phyloP scores from a whole-genome alignment of 1,284 basidiomycete genomes.

The Blastosporella zonata region DNA sequence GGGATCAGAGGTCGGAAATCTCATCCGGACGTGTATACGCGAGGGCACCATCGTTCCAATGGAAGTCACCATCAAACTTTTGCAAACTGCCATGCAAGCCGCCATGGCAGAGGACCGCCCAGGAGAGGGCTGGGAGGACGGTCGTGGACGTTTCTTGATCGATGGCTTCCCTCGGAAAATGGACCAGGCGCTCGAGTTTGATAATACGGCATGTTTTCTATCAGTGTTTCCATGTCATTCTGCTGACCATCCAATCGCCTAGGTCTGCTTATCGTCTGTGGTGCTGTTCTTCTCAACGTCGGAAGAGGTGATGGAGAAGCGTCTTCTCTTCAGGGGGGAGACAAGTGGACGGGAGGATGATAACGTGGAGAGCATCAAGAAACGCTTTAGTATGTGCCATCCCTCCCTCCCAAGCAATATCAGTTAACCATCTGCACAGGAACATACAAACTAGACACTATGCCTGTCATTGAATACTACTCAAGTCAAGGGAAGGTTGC shows the following conservation, averaged over 20 bases:
- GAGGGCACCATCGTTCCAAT: conserved; percentile 96
- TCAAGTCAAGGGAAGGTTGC: conserved; percentile 70
- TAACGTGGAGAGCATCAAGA: conserved; percentile 93
- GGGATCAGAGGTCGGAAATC: conserved; percentile 81
- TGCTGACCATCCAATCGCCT: conserved; percentile 10
- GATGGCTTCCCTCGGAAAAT: conserved; percentile 99
- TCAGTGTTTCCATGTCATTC: background rate
- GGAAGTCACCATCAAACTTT: conserved; percentile 94
- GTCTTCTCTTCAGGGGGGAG: conserved; percentile 87
- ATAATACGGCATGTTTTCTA: conserved; percentile 65
- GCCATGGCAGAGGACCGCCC: conserved; percentile 48
- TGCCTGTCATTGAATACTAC: conserved; percentile 95
- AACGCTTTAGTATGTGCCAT: conserved; percentile 80
- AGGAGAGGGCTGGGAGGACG: conserved; percentile 66
- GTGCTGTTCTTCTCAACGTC: conserved; percentile 91
- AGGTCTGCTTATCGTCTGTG: conserved; percentile 80
- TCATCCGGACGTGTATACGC: conserved; percentile 89
- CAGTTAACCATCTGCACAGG: conserved; percentile 40
- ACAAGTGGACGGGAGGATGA: conserved; percentile 97
- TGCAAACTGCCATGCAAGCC: conserved; percentile 89
- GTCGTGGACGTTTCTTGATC: conserved; percentile 86
- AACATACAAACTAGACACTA: conserved; percentile 90
- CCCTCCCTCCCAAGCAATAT: background rate
- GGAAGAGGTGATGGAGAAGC: conserved; percentile 84
- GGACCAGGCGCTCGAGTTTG: conserved; percentile 96